These are phyloP conservation scores for Solanum sejunctum DNA, from an alignment of 257 asterid genomes.

Conservation along the genomic window DNA sequence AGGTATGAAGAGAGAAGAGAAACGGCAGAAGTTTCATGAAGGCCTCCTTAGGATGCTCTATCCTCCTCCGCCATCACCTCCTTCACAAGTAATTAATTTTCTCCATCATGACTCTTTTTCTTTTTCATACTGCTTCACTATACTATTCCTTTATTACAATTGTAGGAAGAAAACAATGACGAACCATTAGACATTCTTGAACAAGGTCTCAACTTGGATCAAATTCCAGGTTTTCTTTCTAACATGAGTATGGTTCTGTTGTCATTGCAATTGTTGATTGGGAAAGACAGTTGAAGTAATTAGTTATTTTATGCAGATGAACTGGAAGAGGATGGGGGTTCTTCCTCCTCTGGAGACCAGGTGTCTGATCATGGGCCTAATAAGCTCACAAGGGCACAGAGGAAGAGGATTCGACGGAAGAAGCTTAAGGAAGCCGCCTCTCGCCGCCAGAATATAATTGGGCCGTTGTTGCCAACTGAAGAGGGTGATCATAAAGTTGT, in stretches of 20 bases:
- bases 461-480: conserved; percentile 37
- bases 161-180: conserved; percentile 16
- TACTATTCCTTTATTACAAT: background rate
- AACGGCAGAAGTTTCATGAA: conserved; percentile 43
- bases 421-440: conserved; percentile 48
- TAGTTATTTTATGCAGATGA: conserved; percentile 19
- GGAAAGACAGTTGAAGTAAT: background rate
- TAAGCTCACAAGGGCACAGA: conserved; percentile 63
- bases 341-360: conserved; percentile 13
- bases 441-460: conserved; percentile 40
- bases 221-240: conserved; percentile 34
- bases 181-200: conserved; percentile 1
- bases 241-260: background rate
- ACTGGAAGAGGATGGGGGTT: conserved; percentile 14
- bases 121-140: background rate
- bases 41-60: conserved; percentile 54
- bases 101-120: background rate
- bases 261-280: background rate
- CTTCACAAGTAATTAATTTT: conserved; percentile 8
- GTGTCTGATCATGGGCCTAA: conserved; percentile 3
- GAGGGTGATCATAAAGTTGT: background rate
- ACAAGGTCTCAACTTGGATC: conserved; percentile 2
- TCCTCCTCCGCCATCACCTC: conserved; percentile 52
- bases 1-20: conserved; percentile 50
- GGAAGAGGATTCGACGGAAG: conserved; percentile 62